These are phyloP conservation scores for Cercospora beticola DNA, from an alignment of 2,329 filamentous ascomycete species.

Conservation along the genomic window DNA sequence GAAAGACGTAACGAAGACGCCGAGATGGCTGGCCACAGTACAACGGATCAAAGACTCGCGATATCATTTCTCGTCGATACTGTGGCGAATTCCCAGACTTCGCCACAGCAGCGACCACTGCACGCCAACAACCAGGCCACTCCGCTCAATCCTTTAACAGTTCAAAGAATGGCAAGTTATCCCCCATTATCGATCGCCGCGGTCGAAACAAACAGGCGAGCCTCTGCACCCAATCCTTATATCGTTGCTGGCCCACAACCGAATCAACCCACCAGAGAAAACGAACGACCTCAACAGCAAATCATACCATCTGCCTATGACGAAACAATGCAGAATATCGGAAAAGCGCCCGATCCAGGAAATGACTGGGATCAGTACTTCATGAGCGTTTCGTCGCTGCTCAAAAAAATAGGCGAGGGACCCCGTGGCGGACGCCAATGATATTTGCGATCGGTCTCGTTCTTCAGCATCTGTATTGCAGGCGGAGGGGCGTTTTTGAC, in stretches of 20 bases:
- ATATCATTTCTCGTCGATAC: background rate
- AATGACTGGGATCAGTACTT: slow-evolving; percentile 3
- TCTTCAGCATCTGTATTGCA: background rate
- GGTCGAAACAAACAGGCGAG: background rate
- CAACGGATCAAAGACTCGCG: background rate
- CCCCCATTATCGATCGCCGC: background rate
- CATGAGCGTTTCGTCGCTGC: slow-evolving; percentile 1
- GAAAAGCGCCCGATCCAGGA: background rate
- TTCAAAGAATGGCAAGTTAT: background rate
- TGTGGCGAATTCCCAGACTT: background rate
- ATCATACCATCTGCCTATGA: background rate
- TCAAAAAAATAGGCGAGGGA: background rate
- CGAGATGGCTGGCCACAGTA: background rate
- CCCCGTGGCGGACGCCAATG: background rate
- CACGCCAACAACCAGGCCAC: background rate
- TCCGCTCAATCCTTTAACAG: background rate
- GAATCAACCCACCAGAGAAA: background rate
- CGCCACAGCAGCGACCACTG: background rate
- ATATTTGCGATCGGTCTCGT: background rate
- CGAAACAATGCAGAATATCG: background rate
- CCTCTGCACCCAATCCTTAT: background rate
- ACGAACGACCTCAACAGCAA: background rate
- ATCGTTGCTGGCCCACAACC: background rate
- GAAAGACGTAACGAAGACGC: background rate
- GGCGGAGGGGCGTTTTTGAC: background rate